Percentiles rank a stretch among this genome's conserved stretches.
phyloP scores from a whole-genome alignment of 177 flowering plant genomes.

The Vitis hybrid region DNA sequence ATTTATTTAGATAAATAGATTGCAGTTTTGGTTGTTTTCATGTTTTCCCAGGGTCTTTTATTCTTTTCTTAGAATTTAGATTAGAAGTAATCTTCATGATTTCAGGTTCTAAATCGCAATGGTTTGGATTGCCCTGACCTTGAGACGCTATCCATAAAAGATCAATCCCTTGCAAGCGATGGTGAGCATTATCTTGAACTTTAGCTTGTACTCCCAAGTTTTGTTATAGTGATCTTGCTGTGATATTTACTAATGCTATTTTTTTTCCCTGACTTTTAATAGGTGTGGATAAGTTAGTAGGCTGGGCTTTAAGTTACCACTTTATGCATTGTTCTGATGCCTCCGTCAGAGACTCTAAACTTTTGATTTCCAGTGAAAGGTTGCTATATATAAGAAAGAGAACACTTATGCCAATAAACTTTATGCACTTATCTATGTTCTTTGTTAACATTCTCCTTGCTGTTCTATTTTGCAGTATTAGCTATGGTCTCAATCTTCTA shows the following conservation, averaged over 20 bases:
- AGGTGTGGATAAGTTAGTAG: conserved; percentile 82
- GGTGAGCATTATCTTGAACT: conserved; percentile 42
- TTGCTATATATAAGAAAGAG: conserved; percentile 11
- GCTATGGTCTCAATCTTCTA: conserved; percentile 65
- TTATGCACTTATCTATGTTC: not conserved
- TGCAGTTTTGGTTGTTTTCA: not conserved
- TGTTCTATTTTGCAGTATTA: conserved; percentile 56
- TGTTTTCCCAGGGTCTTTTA: not conserved
- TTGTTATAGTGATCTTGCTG: not conserved
- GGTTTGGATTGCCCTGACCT: conserved; percentile 75
- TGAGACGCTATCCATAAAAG: conserved; percentile 66
- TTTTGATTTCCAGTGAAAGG: conserved; percentile 74
- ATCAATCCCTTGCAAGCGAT: conserved; percentile 79
- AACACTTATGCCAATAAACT: not conserved
- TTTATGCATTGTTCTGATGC: conserved; percentile 59
- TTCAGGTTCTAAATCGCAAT: conserved; percentile 64
- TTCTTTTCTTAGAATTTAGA: not conserved
- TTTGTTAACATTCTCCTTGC: conserved; percentile 1
- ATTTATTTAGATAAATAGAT: no score
- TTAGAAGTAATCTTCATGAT: not conserved
- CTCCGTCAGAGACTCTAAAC: conserved; percentile 53
- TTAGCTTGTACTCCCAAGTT: not conserved
- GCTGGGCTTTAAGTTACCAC: conserved; percentile 89
- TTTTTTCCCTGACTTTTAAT: conserved; percentile 3
- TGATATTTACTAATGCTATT: not conserved